phyloP scores from a whole-genome alignment of 1,284 basidiomycete species.

The Vanrija sp. region DNA sequence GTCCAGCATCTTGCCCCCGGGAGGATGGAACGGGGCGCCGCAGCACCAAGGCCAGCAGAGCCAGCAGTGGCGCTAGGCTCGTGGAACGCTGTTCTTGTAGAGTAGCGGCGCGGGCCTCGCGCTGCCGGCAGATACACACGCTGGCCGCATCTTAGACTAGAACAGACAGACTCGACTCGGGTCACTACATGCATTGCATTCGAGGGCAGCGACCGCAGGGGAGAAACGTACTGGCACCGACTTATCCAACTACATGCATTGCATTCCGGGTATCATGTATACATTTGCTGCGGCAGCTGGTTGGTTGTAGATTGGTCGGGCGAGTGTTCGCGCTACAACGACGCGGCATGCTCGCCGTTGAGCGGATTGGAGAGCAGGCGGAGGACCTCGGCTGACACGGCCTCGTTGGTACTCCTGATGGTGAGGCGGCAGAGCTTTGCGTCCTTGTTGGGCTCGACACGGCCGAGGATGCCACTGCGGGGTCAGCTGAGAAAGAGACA shows the following conservation, averaged over 20 bases:
- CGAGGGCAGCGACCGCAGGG: too few relatives aligned
- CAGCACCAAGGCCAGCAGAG: too few relatives aligned
- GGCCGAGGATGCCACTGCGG: conserved; percentile 70
- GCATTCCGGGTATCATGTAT: neutral
- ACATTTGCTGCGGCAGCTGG: neutral
- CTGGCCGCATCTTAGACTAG: too few relatives aligned
- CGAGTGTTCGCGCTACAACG: conserved; percentile 5
- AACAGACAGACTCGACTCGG: too few relatives aligned
- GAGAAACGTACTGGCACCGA: too few relatives aligned
- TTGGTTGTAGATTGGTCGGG: neutral
- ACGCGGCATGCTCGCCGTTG: conserved; percentile 38
- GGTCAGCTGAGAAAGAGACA: neutral
- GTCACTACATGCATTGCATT: too few relatives aligned
- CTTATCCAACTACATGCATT: too few relatives aligned
- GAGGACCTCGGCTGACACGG: conserved; percentile 77
- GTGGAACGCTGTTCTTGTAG: neutral
- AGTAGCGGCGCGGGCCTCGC: neutral
- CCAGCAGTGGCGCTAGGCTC: conserved; percentile 7
- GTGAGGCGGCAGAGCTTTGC: conserved; percentile 94
- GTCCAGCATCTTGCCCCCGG: neutral
- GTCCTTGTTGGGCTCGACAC: conserved; percentile 90
- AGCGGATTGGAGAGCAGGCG: conserved; percentile 48
- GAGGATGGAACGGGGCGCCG: neutral
- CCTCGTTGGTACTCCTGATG: conserved; percentile 89
- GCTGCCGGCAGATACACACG: neutral